phyloP scores from a whole-genome alignment of 2,329 filamentous ascomycete genomes.

The Colletotrichum horii region DNA sequence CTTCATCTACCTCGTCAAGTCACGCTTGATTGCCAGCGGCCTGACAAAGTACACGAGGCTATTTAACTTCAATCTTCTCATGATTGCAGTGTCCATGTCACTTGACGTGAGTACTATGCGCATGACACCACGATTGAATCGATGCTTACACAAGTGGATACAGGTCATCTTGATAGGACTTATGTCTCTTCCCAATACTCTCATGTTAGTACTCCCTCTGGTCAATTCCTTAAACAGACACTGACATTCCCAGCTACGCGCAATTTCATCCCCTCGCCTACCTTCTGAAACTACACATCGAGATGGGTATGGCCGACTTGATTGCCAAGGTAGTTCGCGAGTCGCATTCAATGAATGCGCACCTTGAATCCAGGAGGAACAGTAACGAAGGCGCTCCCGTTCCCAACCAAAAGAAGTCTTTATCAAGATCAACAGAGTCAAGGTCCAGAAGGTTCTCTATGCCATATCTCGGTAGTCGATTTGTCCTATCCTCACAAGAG shows the following conservation, averaged over 20 bases:
- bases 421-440: not conserved
- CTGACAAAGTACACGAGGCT: constrained; percentile 53
- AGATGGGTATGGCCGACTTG: constrained; percentile 55
- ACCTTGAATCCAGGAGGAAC: not conserved
- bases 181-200: constrained; percentile 29
- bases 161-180: constrained; percentile 25
- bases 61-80: constrained; percentile 34
- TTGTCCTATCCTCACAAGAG: not conserved
- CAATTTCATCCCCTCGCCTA: constrained; percentile 52
- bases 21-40: constrained; percentile 49
- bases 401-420: not conserved
- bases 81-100: constrained; percentile 29
- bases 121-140: rapidly evolving
- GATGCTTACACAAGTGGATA: not conserved
- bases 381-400: not conserved
- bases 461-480: not conserved
- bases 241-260: constrained; percentile 24
- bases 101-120: constrained; percentile 27
- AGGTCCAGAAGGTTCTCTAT: not conserved
- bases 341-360: constrained; percentile 34
- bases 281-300: constrained; percentile 54
- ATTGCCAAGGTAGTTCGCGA: constrained; percentile 40
- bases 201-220: constrained; percentile 24
- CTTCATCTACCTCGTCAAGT: constrained; percentile 48
- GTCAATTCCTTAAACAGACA: not conserved